phyloP scores from a whole-genome alignment of 495 filamentous ascomycete species.

The Trichoderma erinaceum region DNA sequence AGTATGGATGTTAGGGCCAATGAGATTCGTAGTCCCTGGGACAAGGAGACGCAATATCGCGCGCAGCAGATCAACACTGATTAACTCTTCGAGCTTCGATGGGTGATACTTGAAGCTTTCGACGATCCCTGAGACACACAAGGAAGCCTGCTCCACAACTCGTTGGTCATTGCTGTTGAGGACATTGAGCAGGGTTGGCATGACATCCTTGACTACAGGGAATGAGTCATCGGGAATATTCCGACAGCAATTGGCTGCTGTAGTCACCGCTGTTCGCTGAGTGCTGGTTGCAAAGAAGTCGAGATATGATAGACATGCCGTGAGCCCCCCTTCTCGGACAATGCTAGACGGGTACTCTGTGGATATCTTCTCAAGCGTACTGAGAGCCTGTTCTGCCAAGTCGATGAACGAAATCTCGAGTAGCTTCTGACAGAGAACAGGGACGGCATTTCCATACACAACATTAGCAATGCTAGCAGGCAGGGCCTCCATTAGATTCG shows the following conservation, averaged over 20 bases:
- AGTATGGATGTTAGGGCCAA: slow-evolving; percentile 92
- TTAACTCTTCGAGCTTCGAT: slow-evolving; percentile 82
- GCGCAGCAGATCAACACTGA: slow-evolving; percentile 77
- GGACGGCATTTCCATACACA: slow-evolving; percentile 92
- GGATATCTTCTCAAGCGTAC: slow-evolving; percentile 95
- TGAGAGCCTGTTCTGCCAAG: slow-evolving; percentile 92
- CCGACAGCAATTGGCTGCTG: slow-evolving; percentile 95
- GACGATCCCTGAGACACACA: slow-evolving; percentile 94
- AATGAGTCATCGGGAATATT: slow-evolving; percentile 94
- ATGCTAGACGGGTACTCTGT: slow-evolving; percentile 94
- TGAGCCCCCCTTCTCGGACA: slow-evolving; percentile 90
- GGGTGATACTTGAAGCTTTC: slow-evolving; percentile 90
- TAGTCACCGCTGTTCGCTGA: slow-evolving; percentile 92
- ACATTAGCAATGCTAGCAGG: slow-evolving; percentile 90
- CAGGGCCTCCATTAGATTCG: slow-evolving; percentile 96
- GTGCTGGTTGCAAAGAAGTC: slow-evolving; percentile 98
- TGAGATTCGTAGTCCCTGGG: slow-evolving; percentile 92
- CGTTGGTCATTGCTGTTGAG: slow-evolving; percentile 88
- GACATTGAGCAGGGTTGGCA: slow-evolving; percentile 89
- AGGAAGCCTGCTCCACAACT: slow-evolving; percentile 92
- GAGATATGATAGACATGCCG: slow-evolving; percentile 85
- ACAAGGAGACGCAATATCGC: slow-evolving; percentile 85
- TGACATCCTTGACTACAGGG: slow-evolving; percentile 79
- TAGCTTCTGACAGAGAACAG: slow-evolving; percentile 87
- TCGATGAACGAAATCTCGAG: slow-evolving; percentile 95